These are phyloP conservation scores for Acanthamoeba royreba DNA, from an alignment of 208 protist genomes.

Conservation along the genomic window DNA sequence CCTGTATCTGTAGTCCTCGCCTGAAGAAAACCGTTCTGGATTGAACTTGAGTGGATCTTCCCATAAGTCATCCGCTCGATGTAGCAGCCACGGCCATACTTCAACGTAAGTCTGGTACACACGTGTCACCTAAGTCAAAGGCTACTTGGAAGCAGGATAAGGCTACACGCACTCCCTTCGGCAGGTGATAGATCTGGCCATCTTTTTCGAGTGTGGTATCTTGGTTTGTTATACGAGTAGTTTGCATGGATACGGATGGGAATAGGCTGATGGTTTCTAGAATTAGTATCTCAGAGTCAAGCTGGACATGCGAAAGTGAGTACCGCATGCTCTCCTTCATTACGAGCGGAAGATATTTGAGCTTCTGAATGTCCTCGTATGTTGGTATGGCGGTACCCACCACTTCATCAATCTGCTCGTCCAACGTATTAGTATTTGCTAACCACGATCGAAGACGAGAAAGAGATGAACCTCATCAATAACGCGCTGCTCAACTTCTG, in stretches of 20 bases:
- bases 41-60: background rate
- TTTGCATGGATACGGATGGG: slow-evolving; percentile 15
- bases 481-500: background rate
- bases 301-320: background rate
- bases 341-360: background rate
- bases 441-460: background rate
- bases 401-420: background rate
- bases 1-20: background rate
- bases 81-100: slow-evolving; percentile 17
- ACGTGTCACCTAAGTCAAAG: too few species aligned
- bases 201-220: background rate
- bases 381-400: background rate
- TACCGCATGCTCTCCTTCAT: slow-evolving; percentile 39
- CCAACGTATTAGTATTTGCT: background rate
- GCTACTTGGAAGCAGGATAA: too few species aligned
- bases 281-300: background rate
- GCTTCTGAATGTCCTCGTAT: slow-evolving; percentile 1
- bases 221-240: slow-evolving; percentile 8
- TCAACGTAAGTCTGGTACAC: background rate
- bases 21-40: background rate
- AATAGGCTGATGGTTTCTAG: background rate
- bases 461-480: background rate
- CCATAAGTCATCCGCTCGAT: background rate
- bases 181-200: background rate
- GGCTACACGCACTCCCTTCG: slow-evolving; percentile 2